phyloP scores from a whole-genome alignment of 2,329 filamentous ascomycete species.

The Pestalotiopsis sp. region DNA sequence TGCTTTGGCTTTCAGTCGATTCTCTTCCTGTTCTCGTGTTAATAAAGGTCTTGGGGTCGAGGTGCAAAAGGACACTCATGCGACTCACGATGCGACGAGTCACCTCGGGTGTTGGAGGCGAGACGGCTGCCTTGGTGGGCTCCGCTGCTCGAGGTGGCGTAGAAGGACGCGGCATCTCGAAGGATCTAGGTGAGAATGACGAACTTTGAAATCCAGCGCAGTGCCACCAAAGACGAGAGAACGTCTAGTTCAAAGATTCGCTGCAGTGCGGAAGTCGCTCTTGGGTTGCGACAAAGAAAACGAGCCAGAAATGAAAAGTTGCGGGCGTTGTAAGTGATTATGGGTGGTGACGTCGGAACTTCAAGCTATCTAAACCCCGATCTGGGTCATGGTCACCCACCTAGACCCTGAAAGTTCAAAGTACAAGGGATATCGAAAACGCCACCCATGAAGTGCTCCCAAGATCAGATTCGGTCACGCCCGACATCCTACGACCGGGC shows the following conservation, averaged over 20 bases:
- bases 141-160: slow-evolving; percentile 45
- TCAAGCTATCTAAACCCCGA: slow-evolving; percentile 14
- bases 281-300: slow-evolving; percentile 12
- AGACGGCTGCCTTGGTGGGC: slow-evolving; percentile 34
- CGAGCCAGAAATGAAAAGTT: slow-evolving; percentile 6
- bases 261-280: not conserved
- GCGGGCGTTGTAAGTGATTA: not conserved
- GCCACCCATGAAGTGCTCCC: not conserved
- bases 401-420: not conserved
- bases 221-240: not conserved
- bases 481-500: not conserved
- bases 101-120: slow-evolving; percentile 57
- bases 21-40: slow-evolving; percentile 69
- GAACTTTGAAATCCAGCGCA: not conserved
- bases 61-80: not conserved
- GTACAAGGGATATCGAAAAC: not conserved
- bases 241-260: not conserved
- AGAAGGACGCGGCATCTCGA: slow-evolving; percentile 47
- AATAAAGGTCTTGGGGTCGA: slow-evolving; percentile 10
- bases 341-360: slow-evolving; percentile 29
- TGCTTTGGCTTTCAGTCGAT: slow-evolving; percentile 85
- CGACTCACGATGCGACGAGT: slow-evolving; percentile 56
- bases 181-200: not conserved
- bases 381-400: not conserved
- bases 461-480: not conserved